Evolutionary conservation across 257 asterid genomes (phyloP), one percentile per base, ranked within the genome.

Genomic region (Jasminum sambac): DNA sequence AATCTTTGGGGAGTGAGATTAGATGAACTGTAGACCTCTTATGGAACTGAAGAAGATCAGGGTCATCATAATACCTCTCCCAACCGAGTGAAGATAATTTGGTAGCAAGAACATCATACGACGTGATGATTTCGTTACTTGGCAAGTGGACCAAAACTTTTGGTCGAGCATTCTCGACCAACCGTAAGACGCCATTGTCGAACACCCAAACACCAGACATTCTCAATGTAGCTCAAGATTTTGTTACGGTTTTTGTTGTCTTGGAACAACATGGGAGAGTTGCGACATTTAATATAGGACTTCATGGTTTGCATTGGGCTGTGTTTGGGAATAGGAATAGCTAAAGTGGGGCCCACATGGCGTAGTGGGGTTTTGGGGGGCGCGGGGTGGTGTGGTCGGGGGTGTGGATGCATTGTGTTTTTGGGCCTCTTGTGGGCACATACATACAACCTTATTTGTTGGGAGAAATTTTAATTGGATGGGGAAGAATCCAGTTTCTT

Each of bases 161-260:
- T 63, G 84, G 80, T 12, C 82, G 86, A 8, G 67, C 24, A 78
- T 83, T 86, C 78, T 85, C 92, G 21, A 84, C 87, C 0, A 84
- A 83, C 19, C 88, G 69, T 17, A 86, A 77, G 1, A 89, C 93
- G 10, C 90, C 96, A 63, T 86, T 83, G 63, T 80, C 85, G 89
- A 89, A 86, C 58, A 80, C 86, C 96, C 92, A 89, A 11, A 86
- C 92, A 12, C 96, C 96, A 8, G 89, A 80, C 96, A 81, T 81
- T 24, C 77, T 83, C 46, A 21, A 16, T 59, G 77, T 64, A 63
- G 59, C 24, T 65, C 17, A 24, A 44, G 36, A 55, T 21, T 21
- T 55, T 55, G 36, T 23, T 11, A 34, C 19, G 62, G 62, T 55
- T 55, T 55, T 55, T 55, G 36, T 55, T 55, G 36, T 23, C 62